These are phyloP conservation scores for Aspergillus baeticus DNA, from an alignment of 495 filamentous ascomycete genomes.

Conservation along the genomic window DNA sequence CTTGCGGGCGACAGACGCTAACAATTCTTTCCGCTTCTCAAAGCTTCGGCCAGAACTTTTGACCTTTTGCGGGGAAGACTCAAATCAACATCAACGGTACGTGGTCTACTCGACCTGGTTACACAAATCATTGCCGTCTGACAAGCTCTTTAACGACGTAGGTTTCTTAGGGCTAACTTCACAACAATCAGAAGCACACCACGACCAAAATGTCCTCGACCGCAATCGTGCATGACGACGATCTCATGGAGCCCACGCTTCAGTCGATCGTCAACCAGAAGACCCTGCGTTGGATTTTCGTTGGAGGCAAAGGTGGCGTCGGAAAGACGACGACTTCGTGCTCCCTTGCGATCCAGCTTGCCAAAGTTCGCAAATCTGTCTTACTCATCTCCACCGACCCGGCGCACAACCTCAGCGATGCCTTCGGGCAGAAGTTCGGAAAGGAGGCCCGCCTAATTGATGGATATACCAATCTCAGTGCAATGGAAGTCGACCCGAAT, in stretches of 20 bases:
- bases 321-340: conserved; percentile 99
- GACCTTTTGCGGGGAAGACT: conserved; percentile 34
- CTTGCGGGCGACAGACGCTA: conserved; percentile 1
- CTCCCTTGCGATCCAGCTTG: conserved; percentile 96
- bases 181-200: not conserved
- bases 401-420: conserved; percentile 97
- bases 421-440: conserved; percentile 98
- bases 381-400: conserved; percentile 98
- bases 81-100: conserved; percentile 10
- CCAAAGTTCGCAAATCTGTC: conserved; percentile 91
- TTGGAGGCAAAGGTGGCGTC: conserved; percentile 98
- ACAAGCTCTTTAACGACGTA: conserved; percentile 17
- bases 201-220: conserved; percentile 56
- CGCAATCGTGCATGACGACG: conserved; percentile 63
- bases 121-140: conserved; percentile 11
- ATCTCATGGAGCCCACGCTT: conserved; percentile 86
- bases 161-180: not conserved
- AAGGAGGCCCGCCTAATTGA: conserved; percentile 94
- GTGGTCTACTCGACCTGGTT: conserved; percentile 14
- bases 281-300: conserved; percentile 97
- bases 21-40: conserved; percentile 10
- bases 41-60: conserved; percentile 10
- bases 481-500: conserved; percentile 99
- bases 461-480: conserved; percentile 90
- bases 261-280: conserved; percentile 93